These are phyloP conservation scores for Mycena haematopus DNA, from an alignment of 768 basidiomycete genomes.

Conservation along the genomic window DNA sequence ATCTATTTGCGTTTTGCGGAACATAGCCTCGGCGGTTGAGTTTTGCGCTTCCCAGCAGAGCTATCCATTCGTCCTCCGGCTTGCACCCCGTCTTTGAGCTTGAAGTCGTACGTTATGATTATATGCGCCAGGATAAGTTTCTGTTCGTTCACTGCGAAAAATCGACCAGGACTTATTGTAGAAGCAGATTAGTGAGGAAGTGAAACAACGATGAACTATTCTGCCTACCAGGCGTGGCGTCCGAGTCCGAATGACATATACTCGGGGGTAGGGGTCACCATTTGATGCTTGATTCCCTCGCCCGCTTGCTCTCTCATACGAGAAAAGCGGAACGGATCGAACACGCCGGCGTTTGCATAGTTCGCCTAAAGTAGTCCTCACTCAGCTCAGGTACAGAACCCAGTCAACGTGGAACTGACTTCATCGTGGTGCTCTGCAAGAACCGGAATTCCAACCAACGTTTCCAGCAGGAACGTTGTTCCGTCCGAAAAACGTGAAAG, in stretches of 20 bases:
- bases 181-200: background rate
- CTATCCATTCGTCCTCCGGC: slow-evolving; percentile 19
- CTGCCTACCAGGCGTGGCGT: slow-evolving; percentile 38
- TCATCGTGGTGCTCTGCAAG: slow-evolving; percentile 39
- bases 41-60: slow-evolving; percentile 5
- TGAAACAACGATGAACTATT: background rate
- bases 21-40: slow-evolving; percentile 19
- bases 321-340: slow-evolving; percentile 51
- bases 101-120: slow-evolving; percentile 47
- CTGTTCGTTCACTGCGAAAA: slow-evolving; percentile 46
- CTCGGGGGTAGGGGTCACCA: slow-evolving; percentile 37
- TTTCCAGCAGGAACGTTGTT: slow-evolving; percentile 46
- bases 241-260: slow-evolving; percentile 46
- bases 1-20: slow-evolving; percentile 3
- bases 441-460: slow-evolving; percentile 39
- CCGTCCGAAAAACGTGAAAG: slow-evolving; percentile 53
- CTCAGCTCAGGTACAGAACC: background rate
- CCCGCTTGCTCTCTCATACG: slow-evolving; percentile 33
- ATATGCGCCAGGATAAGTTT: slow-evolving; percentile 47
- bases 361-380: slow-evolving; percentile 23
- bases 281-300: slow-evolving; percentile 34
- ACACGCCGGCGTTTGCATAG: slow-evolving; percentile 43
- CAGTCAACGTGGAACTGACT: slow-evolving; percentile 4
- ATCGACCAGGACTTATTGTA: slow-evolving; percentile 44
- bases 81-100: slow-evolving; percentile 26